Conservation (phyloP, 1,284 basidiomycete genomes). For the Schizophyllum commune region DNA sequence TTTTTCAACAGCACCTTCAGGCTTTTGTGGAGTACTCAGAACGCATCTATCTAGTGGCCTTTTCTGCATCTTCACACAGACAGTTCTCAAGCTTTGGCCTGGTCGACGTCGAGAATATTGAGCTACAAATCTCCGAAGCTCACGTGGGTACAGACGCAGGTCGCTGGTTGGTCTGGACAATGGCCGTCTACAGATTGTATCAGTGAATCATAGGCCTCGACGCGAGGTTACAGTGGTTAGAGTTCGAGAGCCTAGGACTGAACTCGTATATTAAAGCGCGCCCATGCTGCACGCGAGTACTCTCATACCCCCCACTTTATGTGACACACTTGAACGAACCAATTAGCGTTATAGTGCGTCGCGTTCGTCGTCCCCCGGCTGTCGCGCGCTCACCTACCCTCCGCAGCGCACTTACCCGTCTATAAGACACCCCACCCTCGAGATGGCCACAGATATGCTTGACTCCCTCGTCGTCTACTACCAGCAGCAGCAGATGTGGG, state of each 20-base stretch:
- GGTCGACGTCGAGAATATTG: not conserved
- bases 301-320: not conserved
- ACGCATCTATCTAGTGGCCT: not conserved
- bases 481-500: slow-evolving; percentile 61
- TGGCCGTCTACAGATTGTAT: not conserved
- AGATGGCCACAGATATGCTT: slow-evolving; percentile 42
- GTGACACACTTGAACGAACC: not conserved
- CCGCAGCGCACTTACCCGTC: not conserved
- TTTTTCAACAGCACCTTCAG: too few species aligned
- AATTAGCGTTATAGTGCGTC: not conserved
- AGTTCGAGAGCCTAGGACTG: not conserved
- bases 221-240: not conserved
- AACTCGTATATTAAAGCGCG: not conserved
- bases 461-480: slow-evolving; percentile 59
- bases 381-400: not conserved
- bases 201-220: not conserved
- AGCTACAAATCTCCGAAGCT: not conserved
- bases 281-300: not conserved
- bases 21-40: too few species aligned
- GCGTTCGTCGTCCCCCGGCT: too few species aligned
- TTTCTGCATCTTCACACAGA: not conserved
- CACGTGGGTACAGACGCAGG: not conserved
- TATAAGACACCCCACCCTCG: slow-evolving; percentile 6
- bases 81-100: not conserved
- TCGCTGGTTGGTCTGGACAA: not conserved